phyloP scores from a whole-genome alignment of 768 basidiomycete genomes.

The Trametes sanguinea region DNA sequence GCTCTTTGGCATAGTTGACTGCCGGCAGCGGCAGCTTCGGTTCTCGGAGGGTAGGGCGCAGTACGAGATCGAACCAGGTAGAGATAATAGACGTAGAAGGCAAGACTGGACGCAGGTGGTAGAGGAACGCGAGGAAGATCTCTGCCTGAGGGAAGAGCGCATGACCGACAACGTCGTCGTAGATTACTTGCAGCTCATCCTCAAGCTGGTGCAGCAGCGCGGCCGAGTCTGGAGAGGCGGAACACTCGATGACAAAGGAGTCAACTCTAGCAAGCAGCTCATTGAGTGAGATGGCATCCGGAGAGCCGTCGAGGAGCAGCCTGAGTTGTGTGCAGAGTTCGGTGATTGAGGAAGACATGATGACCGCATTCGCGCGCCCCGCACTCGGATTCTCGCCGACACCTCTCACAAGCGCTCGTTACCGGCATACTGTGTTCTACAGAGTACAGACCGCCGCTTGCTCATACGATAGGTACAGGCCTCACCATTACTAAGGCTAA shows the following conservation, averaged over 20 bases:
- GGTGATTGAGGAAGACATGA: constrained; percentile 30
- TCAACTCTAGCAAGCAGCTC: constrained; percentile 55
- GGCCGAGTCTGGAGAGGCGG: constrained; percentile 49
- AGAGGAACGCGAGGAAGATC: constrained; percentile 65
- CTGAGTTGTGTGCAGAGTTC: constrained; percentile 55
- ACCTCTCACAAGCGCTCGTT: background rate
- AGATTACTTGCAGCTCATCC: constrained; percentile 64
- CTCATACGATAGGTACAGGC: too few species aligned
- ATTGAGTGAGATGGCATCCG: constrained; percentile 51
- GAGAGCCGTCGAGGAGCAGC: constrained; percentile 53
- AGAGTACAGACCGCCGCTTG: too few species aligned
- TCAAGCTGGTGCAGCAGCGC: constrained; percentile 52
- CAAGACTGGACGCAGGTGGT: constrained; percentile 61
- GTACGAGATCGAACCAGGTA: constrained; percentile 78
- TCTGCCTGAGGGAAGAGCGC: constrained; percentile 62
- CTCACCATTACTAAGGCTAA: too few species aligned
- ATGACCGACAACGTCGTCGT: constrained; percentile 66
- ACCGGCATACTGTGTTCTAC: too few species aligned
- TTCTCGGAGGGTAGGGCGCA: constrained; percentile 77
- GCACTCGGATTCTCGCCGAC: background rate
- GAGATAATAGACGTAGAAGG: constrained; percentile 69
- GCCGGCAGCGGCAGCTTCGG: constrained; percentile 62
- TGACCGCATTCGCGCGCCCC: background rate
- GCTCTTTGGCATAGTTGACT: constrained; percentile 68
- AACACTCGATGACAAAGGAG: constrained; percentile 53